Evolutionary conservation across 148 eudicot genomes (phyloP), one percentile per base, ranked within the genome.

Genomic region (Silene conica): DNA sequence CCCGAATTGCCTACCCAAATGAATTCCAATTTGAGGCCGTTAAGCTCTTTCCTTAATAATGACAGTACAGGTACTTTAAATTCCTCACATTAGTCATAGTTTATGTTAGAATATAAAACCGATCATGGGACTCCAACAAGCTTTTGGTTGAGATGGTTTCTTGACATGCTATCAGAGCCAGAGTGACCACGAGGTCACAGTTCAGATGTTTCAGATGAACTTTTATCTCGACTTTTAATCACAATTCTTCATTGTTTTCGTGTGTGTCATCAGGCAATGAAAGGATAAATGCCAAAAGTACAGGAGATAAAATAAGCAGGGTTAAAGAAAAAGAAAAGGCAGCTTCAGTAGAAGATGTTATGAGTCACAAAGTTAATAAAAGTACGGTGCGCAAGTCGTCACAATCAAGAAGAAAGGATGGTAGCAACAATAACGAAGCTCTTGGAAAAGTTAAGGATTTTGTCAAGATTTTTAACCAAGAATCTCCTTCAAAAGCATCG

Each of bases 391-490:
- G 54, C 5, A 70, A 75, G 73, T 67, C 78, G 59, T 72, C 71
- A 20, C 67, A 46, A 65, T 69, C 20, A 50, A 56, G 73, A 57
- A 79, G 46, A 71, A 75, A 77, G 60, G 77, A 50, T 75, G 55
- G 16, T 31, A 55, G 68, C 73, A 83, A 64, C 77, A 72, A 56
- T 68, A 74, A 34, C 5, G 41, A 73, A 73, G 80, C 19, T 71
- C 5, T 48, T 19, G 86, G 87, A 56, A 92, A 85, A 80, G 97
- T 95, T 20, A 86, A 82, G 80, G 90, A 90, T 11, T 92, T 90
- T 63, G 96, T 89, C 73, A 84, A 87, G 78, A 85, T 83, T 25
- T 86, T 90, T 79, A 95, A 83, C 74, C 87, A 90, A 71, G 92
- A 88, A 62, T 41, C 77, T 76, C 50, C 67, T 78, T 60, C 78